Evolutionary conservation across 495 filamentous ascomycete genomes (phyloP).

Genomic region (Collariella sp.): DNA sequence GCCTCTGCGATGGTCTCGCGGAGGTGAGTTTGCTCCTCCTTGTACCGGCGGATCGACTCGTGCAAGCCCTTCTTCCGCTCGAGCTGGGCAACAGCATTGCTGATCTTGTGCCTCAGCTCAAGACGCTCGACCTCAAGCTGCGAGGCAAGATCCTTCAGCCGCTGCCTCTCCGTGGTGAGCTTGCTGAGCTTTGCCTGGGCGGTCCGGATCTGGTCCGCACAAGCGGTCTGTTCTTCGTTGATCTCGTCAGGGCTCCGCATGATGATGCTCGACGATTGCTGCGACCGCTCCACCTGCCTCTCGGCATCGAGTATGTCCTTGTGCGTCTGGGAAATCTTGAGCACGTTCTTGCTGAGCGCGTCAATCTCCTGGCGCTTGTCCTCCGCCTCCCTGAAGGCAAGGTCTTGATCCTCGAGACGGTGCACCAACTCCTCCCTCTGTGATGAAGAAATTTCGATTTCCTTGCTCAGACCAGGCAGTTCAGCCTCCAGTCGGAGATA

Average conservation of each 20-base stretch:
- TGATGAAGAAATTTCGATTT: conserved; percentile 45
- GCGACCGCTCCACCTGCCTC: conserved; percentile 60
- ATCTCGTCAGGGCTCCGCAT: conserved; percentile 72
- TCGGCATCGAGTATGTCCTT: conserved; percentile 62
- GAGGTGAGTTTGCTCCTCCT: conserved; percentile 56
- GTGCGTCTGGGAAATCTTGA: conserved; percentile 62
- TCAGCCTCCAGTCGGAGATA: conserved; percentile 62
- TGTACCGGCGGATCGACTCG: conserved; percentile 62
- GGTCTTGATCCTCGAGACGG: conserved; percentile 66
- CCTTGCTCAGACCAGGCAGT: conserved; percentile 57
- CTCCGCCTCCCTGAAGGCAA: conserved; percentile 51
- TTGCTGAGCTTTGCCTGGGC: conserved; percentile 54
- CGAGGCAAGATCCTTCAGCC: conserved; percentile 54
- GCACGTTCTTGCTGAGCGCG: conserved; percentile 62
- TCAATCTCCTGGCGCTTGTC: conserved; percentile 68
- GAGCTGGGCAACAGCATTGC: conserved; percentile 59
- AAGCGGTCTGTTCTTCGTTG: conserved; percentile 59
- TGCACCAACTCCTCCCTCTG: conserved; percentile 53
- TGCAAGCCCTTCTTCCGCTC: conserved; percentile 65
- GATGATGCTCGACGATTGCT: conserved; percentile 56
- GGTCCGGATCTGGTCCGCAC: conserved; percentile 57
- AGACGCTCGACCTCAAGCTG: conserved; percentile 62
- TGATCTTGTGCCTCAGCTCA: conserved; percentile 61
- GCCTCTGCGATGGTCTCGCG: conserved; percentile 55
- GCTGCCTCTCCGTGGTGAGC: conserved; percentile 60